These are phyloP conservation scores for Moesziomyces sp. DNA, from an alignment of 1,284 basidiomycete genomes.

Conservation along the genomic window DNA sequence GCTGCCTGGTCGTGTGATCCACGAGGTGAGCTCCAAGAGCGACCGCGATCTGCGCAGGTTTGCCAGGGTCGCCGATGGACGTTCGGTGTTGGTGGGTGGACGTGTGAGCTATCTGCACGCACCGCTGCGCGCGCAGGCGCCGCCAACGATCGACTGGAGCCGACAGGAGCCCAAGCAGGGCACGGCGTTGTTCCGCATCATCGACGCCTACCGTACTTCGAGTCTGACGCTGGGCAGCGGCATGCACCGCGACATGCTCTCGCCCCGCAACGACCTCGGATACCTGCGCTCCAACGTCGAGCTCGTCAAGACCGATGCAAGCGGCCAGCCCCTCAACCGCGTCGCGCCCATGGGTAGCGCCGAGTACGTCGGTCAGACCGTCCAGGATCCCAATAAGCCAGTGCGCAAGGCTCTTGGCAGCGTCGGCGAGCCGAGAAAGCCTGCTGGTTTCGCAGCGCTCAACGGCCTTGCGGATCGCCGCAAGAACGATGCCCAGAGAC, in stretches of 20 bases:
- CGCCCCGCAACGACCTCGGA: conserved; percentile 38
- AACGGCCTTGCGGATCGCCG: neutral
- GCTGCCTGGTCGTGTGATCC: conserved; percentile 52
- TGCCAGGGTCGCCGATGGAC: conserved; percentile 29
- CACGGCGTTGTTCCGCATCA: conserved; percentile 42
- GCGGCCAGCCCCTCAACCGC: conserved; percentile 9
- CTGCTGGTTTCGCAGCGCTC: neutral
- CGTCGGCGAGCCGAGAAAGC: neutral
- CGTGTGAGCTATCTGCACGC: conserved; percentile 40
- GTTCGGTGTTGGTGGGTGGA: conserved; percentile 39
- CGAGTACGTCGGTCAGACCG: conserved; percentile 24
- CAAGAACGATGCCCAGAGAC: conserved; percentile 28
- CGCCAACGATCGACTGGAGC: conserved; percentile 44
- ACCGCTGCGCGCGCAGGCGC: conserved; percentile 30
- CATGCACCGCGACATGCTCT: conserved; percentile 42
- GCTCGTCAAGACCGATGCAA: conserved; percentile 23
- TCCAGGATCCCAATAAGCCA: conserved; percentile 33
- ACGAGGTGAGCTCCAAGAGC: conserved; percentile 30
- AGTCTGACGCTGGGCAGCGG: conserved; percentile 21
- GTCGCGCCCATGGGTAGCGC: conserved; percentile 16
- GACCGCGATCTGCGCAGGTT: conserved; percentile 19
- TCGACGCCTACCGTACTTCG: conserved; percentile 38
- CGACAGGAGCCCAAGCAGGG: conserved; percentile 37
- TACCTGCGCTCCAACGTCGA: conserved; percentile 42
- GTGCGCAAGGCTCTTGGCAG: conserved; percentile 14